Base-by-base conservation (phyloP, 106 monocot genomes). In the Allium cepa region DNA sequence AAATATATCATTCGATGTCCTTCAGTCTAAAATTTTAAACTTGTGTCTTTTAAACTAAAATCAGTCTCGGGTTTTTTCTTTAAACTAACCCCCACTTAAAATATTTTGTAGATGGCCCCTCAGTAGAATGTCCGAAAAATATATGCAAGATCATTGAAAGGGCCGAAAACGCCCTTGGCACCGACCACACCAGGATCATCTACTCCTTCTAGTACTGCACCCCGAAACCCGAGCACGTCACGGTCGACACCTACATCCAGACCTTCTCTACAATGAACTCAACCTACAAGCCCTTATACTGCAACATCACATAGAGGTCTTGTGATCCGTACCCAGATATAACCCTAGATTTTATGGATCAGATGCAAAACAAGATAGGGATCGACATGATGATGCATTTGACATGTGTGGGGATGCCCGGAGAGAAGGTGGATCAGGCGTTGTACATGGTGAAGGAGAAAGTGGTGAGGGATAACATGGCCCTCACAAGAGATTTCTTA, bases 381-480 rank as follows among this genome's bases (percentile, higher is more conserved):
- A 70, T 88, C 12, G 84, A 88, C 46, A 84, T 81, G 36, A 88
- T 84, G 84, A 84, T 88, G 84, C 84, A 88, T 59, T 66, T 88
- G 46, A 88, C 88, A 1, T 75, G 75, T 70, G 46, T 71, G 47
- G 72, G 76, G 53, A 88, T 84, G 84, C 48, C 88, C 1, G 11
- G 70, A 1, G 88, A 68, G 28, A 18, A 66, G 18, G 70, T 88
- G 22, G 81, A 84, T 63, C 26, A 57, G n/a, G 88, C 84, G 10
- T 72, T 88, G 17, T 75, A 75, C 59, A 56, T 70, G 50, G 69
- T 62, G 36, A 49, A 64, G 1, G 60, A 53, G 13, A 47, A 16
- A 10, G 88, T 83, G 11, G 74, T 88, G 36, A 52, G 58, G 17
- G 84, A 88, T 59, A 64, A 84, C 62, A 69, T 88, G 26, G 88